Base-by-base conservation (phyloP, 257 asterid species). In the Galeopsis tetrahit region DNA sequence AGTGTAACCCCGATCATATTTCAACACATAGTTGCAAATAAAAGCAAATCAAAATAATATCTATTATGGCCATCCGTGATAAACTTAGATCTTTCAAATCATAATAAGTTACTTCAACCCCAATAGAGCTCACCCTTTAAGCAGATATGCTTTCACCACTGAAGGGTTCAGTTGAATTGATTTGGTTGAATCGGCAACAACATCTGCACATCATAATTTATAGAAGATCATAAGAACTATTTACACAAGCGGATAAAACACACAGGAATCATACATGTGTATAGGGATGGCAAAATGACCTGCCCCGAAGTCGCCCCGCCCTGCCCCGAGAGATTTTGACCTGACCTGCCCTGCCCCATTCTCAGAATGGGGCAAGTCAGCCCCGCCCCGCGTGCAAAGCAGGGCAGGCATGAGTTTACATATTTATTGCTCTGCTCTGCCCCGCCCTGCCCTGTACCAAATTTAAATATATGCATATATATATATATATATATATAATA, bases 171-270 rank as follows among this genome's bases (percentile, higher is more conserved):
- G 75, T 65, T 80, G 88, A 57, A 93, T 86, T 15, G 94, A 96
- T 73, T 89, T 89, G 78, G 80, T 90, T 2, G 96, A 94, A 86
- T 93, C 98, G 69, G 93, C 85, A 76, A 91, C 92, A 67, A 97
- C 96, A 56, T 87, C 97, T 93, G 88, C 78, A 75, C 82, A 65
- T 21, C 52, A 63, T 73, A 46, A 66, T 65, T 5, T 7, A 51
- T 38, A 48, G 43, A 70, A 34, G 6, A 17, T 15, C 43, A 51
- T n/a, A 0, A 66, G 36, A 59, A 14, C 70, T 39, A 51, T 39
- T 2, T 40, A 64, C 57, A 15, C 72, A 71, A 53, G 44, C 64
- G 40, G 60, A 13, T 55, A 67, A 68, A 40, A 57, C 5, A 49
- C 77, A 58, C 60, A 40, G 40, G 2, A 49, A 55, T 34, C 11